A percentile compares a stretch with the other conserved stretches of the same genome.
These are phyloP conservation scores for Chaetomidium leptoderma DNA, from an alignment of 495 filamentous ascomycete species.

Conservation along the genomic window DNA sequence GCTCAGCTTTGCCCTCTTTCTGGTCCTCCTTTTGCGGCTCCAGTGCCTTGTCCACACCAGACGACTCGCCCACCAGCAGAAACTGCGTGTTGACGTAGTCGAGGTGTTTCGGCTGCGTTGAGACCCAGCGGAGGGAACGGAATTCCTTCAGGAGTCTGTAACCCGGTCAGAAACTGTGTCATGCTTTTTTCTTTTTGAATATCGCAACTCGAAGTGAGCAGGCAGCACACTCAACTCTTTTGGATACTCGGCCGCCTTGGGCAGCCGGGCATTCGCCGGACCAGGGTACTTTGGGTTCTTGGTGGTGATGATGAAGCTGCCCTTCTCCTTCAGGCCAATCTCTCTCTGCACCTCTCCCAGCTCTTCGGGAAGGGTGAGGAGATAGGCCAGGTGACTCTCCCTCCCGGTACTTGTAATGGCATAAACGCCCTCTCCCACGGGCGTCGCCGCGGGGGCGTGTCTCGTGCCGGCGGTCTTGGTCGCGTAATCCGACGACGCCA, in stretches of 20 bases:
- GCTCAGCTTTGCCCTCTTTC: conserved; percentile 53
- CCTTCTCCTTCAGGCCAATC: conserved; percentile 66
- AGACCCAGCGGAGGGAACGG: conserved; percentile 65
- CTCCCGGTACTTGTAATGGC: conserved; percentile 69
- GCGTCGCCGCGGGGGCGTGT: conserved; percentile 65
- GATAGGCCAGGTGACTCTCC: conserved; percentile 74
- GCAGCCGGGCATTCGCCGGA: conserved; percentile 59
- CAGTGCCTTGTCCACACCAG: conserved; percentile 58
- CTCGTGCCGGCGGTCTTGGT: conserved; percentile 74
- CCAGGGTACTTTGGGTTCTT: conserved; percentile 73
- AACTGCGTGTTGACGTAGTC: conserved; percentile 78
- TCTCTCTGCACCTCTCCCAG: conserved; percentile 70
- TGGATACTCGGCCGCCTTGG: conserved; percentile 66
- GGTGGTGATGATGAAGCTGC: conserved; percentile 72
- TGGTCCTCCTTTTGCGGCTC: conserved; percentile 55
- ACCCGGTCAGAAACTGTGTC: conserved; percentile 10
- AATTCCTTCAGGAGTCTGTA: conserved; percentile 66
- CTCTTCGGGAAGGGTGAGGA: conserved; percentile 70
- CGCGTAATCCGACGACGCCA: conserved; percentile 62
- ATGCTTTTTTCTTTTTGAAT: too few species aligned
- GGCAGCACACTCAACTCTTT: conserved; percentile 54
- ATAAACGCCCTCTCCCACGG: conserved; percentile 83
- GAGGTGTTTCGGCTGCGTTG: conserved; percentile 68
- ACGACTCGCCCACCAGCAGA: conserved; percentile 72
- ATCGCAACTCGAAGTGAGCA: not conserved